These are phyloP conservation scores for Plectranthus barbatus DNA, from an alignment of 257 asterid genomes.

Conservation along the genomic window DNA sequence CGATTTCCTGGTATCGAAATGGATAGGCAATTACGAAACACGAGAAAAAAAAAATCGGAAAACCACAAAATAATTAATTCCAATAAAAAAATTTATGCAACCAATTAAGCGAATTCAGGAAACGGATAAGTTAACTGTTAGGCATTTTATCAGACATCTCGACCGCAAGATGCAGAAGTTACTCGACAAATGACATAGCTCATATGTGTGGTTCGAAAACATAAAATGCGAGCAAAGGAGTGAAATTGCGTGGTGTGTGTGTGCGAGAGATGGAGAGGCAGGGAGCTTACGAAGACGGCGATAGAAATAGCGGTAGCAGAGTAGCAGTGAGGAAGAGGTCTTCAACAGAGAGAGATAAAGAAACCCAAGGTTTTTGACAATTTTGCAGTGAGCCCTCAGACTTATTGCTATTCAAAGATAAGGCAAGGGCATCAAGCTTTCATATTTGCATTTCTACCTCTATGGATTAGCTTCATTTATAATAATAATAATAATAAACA, in stretches of 20 bases:
- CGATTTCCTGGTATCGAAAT: constrained; percentile 4
- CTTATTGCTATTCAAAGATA: not conserved
- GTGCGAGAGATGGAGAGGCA: constrained; percentile 3
- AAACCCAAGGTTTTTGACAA: not conserved
- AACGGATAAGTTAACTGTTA: not conserved
- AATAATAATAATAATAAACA: no score
- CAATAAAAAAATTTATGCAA: not conserved
- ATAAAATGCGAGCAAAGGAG: not conserved
- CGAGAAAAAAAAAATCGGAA: not conserved
- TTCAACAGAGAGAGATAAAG: not conserved
- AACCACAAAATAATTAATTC: not conserved
- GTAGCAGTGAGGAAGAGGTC: not conserved
- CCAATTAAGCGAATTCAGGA: not conserved
- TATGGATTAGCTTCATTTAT: no score
- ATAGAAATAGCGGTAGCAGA: constrained; percentile 12
- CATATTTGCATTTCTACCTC: not conserved
- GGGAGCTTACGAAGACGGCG: constrained; percentile 11
- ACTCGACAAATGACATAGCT: not conserved
- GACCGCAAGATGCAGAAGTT: constrained; percentile 8
- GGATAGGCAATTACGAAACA: not conserved
- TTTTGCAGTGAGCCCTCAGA: not conserved
- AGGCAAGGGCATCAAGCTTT: not conserved
- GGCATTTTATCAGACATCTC: constrained; percentile 42
- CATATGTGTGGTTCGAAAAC: not conserved
- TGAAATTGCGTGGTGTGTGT: not conserved